phyloP scores from a whole-genome alignment of 2,329 filamentous ascomycete genomes.

The Fusarium pseudocircinatum region DNA sequence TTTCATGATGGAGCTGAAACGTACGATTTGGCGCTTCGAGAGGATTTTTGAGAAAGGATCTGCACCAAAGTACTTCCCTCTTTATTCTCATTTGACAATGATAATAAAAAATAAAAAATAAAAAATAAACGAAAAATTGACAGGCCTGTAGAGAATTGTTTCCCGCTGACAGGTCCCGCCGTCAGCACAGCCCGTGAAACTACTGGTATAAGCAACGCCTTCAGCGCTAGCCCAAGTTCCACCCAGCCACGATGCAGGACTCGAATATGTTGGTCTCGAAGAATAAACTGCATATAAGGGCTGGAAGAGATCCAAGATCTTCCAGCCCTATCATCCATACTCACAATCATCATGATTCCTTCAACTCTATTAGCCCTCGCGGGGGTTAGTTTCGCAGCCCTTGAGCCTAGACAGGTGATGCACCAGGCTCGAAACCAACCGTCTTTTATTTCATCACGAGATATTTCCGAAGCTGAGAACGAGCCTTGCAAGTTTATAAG shows the following conservation, averaged over 20 bases:
- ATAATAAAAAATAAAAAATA: too few relatives aligned
- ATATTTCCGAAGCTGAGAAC: slow-evolving; percentile 18
- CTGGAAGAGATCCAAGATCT: neutral
- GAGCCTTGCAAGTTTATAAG: slow-evolving; percentile 35
- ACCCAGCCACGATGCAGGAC: slow-evolving; percentile 11
- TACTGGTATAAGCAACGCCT: neutral
- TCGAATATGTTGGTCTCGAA: neutral
- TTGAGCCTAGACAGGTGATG: slow-evolving; percentile 37
- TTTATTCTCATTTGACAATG: neutral
- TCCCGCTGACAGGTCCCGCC: neutral
- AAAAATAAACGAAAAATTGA: neutral
- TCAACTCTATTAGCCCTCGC: slow-evolving; percentile 33
- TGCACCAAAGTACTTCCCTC: neutral
- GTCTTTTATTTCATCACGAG: slow-evolving; percentile 23
- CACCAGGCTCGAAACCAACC: slow-evolving; percentile 28
- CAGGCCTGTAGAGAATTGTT: neutral
- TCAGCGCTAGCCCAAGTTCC: slow-evolving; percentile 6
- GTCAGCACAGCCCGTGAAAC: slow-evolving; percentile 8
- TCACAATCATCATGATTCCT: slow-evolving; percentile 24
- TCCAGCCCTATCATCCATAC: slow-evolving; percentile 5
- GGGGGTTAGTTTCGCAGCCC: slow-evolving; percentile 24
- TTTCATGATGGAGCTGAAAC: slow-evolving; percentile 8
- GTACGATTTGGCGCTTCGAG: neutral
- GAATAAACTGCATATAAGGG: slow-evolving; percentile 27
- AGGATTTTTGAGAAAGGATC: neutral